Evolutionary conservation across 192 early-diverging fungal species (phyloP).

Genomic region (Pecoramyces ruminantium): DNA sequence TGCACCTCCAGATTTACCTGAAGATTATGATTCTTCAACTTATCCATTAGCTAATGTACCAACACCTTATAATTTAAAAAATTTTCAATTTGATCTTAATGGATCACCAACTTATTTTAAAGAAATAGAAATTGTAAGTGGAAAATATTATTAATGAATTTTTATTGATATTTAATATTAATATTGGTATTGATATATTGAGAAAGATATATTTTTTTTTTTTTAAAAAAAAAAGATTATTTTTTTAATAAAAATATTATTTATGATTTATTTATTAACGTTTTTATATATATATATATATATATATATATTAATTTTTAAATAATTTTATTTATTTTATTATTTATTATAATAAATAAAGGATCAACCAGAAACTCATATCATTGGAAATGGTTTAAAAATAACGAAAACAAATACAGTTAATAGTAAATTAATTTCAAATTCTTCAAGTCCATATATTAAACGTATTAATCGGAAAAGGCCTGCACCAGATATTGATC

Average conservation of each 20-base stretch:
- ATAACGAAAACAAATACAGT: neutral
- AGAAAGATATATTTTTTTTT: too few relatives aligned
- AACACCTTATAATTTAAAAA: conserved; percentile 60
- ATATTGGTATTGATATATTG: too few relatives aligned
- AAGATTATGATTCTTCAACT: conserved; percentile 31
- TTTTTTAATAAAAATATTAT: too few relatives aligned
- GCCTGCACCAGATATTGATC: neutral
- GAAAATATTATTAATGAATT: too few relatives aligned
- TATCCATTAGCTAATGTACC: conserved; percentile 58
- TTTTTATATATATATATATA: too few relatives aligned
- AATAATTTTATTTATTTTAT: too few relatives aligned
- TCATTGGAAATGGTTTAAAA: neutral
- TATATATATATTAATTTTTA: too few relatives aligned
- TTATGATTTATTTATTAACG: too few relatives aligned
- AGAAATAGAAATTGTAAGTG: conserved; percentile 24
- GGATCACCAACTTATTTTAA: conserved; percentile 53
- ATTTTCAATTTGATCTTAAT: conserved; percentile 62
- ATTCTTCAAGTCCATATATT: neutral
- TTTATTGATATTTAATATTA: too few relatives aligned
- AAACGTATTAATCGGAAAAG: neutral
- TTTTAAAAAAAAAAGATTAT: too few relatives aligned
- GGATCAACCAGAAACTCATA: neutral
- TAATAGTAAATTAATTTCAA: neutral
- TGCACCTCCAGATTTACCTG: conserved; percentile 30
- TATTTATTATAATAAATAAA: too few relatives aligned